Percentiles rank a stretch among this genome's conserved stretches.
Conservation (phyloP, 1,284 basidiomycete genomes). For the Fomitopsis schrenkii region DNA sequence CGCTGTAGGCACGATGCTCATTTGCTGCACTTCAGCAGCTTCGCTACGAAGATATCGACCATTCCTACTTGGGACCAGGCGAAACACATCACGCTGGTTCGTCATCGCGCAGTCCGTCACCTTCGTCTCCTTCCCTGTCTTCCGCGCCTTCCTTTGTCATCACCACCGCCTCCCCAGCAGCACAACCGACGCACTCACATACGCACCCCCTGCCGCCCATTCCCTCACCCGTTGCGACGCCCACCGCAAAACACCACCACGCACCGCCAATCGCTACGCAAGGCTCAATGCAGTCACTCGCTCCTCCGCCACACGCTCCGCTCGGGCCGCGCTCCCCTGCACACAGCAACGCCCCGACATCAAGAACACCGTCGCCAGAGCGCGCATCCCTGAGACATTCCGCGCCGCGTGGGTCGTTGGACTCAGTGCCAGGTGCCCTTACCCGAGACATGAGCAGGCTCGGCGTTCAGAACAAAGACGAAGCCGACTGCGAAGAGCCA, state of each 20-base stretch:
- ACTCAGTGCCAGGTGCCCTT: slow-evolving; percentile 8
- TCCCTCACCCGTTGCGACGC: slow-evolving; percentile 17
- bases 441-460: slow-evolving; percentile 10
- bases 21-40: slow-evolving; percentile 14
- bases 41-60: slow-evolving; percentile 29
- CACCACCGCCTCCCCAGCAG: slow-evolving; percentile 12
- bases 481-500: slow-evolving; percentile 13
- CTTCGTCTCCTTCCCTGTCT: slow-evolving; percentile 33
- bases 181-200: background rate
- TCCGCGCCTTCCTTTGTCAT: slow-evolving; percentile 33
- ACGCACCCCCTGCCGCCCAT: slow-evolving; percentile 14
- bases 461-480: slow-evolving; percentile 11
- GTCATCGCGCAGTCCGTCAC: slow-evolving; percentile 35
- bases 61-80: slow-evolving; percentile 22
- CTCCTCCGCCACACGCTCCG: slow-evolving; percentile 61
- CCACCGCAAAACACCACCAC: slow-evolving; percentile 18
- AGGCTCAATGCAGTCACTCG: slow-evolving; percentile 37
- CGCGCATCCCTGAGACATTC: slow-evolving; percentile 12
- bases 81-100: slow-evolving; percentile 24
- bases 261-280: slow-evolving; percentile 9
- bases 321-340: slow-evolving; percentile 65
- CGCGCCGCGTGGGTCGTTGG: slow-evolving; percentile 13
- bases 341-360: slow-evolving; percentile 33
- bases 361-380: slow-evolving; percentile 52
- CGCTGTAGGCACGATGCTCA: slow-evolving; percentile 5